These are phyloP conservation scores for Phoma sp. DNA, from an alignment of 2,329 filamentous ascomycete species.

Conservation along the genomic window DNA sequence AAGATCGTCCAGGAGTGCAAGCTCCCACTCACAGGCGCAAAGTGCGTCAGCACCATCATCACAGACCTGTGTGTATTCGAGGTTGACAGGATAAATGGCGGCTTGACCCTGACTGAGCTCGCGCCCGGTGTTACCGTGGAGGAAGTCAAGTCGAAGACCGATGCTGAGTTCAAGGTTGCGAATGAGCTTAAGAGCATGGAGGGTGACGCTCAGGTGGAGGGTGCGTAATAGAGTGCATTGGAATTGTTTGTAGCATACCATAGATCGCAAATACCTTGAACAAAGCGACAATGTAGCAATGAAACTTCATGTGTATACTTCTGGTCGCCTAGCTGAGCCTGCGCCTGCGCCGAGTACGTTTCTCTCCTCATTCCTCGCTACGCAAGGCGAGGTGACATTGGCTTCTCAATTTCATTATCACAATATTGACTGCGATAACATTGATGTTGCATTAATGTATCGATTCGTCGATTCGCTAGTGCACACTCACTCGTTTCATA, in stretches of 20 bases:
- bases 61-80: constrained; percentile 58
- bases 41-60: constrained; percentile 50
- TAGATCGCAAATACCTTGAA: too few relatives aligned
- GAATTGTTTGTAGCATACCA: not conserved
- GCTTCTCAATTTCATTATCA: too few relatives aligned
- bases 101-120: constrained; percentile 78
- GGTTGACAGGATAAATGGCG: constrained; percentile 71
- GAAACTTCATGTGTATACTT: too few relatives aligned
- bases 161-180: constrained; percentile 80
- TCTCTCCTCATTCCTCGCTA: too few relatives aligned
- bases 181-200: constrained; percentile 81
- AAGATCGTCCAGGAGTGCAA: constrained; percentile 80
- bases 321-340: too few relatives aligned
- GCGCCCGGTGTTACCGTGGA: constrained; percentile 87
- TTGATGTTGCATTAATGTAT: too few relatives aligned
- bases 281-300: too few relatives aligned
- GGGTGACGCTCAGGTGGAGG: constrained; percentile 11
- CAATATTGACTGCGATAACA: too few relatives aligned
- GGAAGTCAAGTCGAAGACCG: constrained; percentile 85
- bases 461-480: too few relatives aligned
- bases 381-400: too few relatives aligned
- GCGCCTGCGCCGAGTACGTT: too few relatives aligned
- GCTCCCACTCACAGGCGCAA: constrained; percentile 48
- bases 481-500: too few relatives aligned
- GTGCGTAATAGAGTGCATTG: not conserved